Conservation (phyloP, 2,329 filamentous ascomycete genomes). For the Chrysoporthe puriensis region DNA sequence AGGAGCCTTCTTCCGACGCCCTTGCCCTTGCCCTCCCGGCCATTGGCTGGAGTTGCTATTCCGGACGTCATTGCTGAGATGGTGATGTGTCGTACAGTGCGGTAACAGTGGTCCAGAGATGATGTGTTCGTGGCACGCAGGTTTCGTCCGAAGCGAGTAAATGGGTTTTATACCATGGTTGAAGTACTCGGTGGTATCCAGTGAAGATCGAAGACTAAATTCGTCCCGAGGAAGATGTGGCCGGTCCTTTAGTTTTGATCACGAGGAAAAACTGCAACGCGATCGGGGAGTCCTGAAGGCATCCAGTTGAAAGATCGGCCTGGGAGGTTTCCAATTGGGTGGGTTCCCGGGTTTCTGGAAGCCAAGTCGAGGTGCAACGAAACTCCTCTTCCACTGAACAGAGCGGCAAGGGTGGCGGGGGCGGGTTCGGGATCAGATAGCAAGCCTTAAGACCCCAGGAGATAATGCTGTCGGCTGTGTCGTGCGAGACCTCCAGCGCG, state of each 20-base stretch:
- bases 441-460: neutral
- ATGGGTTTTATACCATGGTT: constrained; percentile 2
- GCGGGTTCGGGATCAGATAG: neutral
- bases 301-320: too few relatives aligned
- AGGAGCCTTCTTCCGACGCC: constrained; percentile 50
- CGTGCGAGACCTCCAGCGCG: neutral
- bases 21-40: constrained; percentile 49
- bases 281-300: too few relatives aligned
- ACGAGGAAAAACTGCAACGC: too few relatives aligned
- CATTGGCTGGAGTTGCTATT: constrained; percentile 42
- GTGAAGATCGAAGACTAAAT: neutral
- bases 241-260: too few relatives aligned
- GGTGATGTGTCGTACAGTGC: neutral
- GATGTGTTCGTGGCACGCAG: constrained; percentile 3
- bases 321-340: too few relatives aligned
- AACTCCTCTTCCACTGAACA: neutral
- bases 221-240: neutral
- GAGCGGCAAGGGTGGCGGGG: neutral
- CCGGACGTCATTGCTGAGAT: constrained; percentile 49
- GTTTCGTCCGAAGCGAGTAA: neutral
- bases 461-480: neutral
- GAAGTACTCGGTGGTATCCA: neutral
- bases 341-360: too few relatives aligned
- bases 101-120: neutral
- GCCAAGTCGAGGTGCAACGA: neutral